Evolutionary conservation across 2,329 filamentous ascomycete species (phyloP).

Genomic region (Arachnopeziza araneosa): DNA sequence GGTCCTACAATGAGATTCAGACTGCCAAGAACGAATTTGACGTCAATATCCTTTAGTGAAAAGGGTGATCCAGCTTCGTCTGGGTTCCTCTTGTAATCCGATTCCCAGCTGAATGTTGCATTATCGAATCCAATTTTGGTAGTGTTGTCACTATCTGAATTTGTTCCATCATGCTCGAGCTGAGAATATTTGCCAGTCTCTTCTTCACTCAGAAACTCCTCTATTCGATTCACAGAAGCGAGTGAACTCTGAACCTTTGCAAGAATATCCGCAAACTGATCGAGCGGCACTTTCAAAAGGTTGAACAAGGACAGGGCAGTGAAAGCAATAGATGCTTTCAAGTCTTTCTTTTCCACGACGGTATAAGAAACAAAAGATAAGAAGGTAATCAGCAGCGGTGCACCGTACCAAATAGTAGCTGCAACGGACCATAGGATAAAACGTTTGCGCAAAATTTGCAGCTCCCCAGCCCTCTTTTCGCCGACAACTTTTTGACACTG

Average conservation of each 20-base stretch:
- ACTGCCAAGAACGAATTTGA: constrained; percentile 64
- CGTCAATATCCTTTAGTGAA: constrained; percentile 41
- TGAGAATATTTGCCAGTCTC: constrained; percentile 66
- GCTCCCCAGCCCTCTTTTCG: constrained; percentile 49
- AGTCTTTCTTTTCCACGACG: constrained; percentile 55
- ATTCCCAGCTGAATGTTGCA: constrained; percentile 60
- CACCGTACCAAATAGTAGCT: constrained; percentile 63
- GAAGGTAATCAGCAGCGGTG: constrained; percentile 63
- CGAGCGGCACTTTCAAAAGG: constrained; percentile 59
- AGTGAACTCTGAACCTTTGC: constrained; percentile 67
- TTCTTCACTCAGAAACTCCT: constrained; percentile 60
- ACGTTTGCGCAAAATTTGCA: constrained; percentile 52
- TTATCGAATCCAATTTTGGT: constrained; percentile 56
- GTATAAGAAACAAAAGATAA: constrained; percentile 64
- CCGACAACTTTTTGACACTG: constrained; percentile 43
- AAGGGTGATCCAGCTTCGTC: neutral
- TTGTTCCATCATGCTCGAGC: constrained; percentile 37
- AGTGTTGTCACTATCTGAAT: constrained; percentile 14
- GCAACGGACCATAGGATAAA: constrained; percentile 62
- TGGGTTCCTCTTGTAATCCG: constrained; percentile 13
- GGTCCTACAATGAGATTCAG: constrained; percentile 71
- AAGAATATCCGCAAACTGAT: constrained; percentile 53
- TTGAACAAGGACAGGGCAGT: constrained; percentile 60
- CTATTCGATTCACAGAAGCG: constrained; percentile 65
- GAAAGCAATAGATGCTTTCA: constrained; percentile 60